Conservation (phyloP, 306 rosid genomes). For the Rosa rugosa region DNA sequence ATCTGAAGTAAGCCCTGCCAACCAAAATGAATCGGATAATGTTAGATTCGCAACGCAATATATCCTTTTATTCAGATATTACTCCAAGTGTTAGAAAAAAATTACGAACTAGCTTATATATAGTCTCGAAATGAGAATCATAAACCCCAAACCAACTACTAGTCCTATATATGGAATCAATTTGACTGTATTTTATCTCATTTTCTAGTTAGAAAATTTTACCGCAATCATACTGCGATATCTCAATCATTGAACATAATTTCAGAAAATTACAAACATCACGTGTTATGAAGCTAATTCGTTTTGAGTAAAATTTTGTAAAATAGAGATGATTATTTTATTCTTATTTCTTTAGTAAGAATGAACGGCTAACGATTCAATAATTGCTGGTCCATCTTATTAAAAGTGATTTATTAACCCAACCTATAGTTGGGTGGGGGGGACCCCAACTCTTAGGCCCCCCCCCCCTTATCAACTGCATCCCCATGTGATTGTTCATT, state of each 20-base stretch:
- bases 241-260: no score
- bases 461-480: not conserved
- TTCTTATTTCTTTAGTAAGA: not conserved
- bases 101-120: no score
- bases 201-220: no score
- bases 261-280: not conserved
- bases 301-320: no score
- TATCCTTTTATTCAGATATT: not conserved
- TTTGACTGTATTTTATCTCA: no score
- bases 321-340: no score
- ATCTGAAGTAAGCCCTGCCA: conserved; percentile 76
- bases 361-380: not conserved
- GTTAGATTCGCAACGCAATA: not conserved
- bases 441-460: no score
- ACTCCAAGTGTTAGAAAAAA: no score
- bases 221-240: not conserved
- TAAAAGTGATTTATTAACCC: not conserved
- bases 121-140: no score
- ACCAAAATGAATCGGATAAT: not conserved
- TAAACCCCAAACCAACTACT: no score
- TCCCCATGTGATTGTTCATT: not conserved
- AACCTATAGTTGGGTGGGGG: not conserved
- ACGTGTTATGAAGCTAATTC: not conserved
- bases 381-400: conserved; percentile 9
- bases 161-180: no score